Base-by-base conservation (phyloP, 208 protist species). In the Acanthamoeba royreba region DNA sequence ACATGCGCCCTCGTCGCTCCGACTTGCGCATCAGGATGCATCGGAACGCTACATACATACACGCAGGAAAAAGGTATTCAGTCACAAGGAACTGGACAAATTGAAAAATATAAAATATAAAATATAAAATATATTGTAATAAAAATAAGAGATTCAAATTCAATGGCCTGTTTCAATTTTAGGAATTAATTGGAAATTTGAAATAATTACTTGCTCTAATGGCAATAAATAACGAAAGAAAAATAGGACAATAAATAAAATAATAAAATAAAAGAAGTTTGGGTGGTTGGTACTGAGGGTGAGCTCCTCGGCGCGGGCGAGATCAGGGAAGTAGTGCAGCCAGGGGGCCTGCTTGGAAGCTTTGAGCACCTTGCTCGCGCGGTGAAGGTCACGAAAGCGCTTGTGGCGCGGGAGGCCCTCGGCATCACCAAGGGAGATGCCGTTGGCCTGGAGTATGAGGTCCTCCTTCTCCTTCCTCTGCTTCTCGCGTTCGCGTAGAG, bases 301-400 rank as follows among this genome's bases (percentile, higher is more conserved):
- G 77, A 89, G 81, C 46, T 89, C 81, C 40, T 89, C 81, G 31
- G 42, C 35, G 46, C 81, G n/a, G 4, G 81, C 81, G 33, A 89
- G 46, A 25, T 89, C 46, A 40, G 81, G 35, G 15, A 89, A 89
- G 81, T 89, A 9, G 8, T 89, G 46, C 7, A 42, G 28, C 81
- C 81, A 89, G 28, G 81, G 81, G n/a, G 81, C 81, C 38, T 89
- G 49, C 81, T 89, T 89, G 81, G 81, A 89, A 15, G 81, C 81
- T 17, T 45, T 13, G n/a, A 89, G 46, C 11, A 45, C 81, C 28
- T 89, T 89, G 46, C 4, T 89, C 31, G 81, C 42, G 49, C 53
- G 46, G 31, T 55, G 49, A 35, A 89, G 46, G 46, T 66, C n/a
- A 35, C 31, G n/a, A 25, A 63, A 61, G 33, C 40, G 46, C 53